These are phyloP conservation scores for Solanum gandarillasii DNA, from an alignment of 257 asterid genomes.

Conservation along the genomic window DNA sequence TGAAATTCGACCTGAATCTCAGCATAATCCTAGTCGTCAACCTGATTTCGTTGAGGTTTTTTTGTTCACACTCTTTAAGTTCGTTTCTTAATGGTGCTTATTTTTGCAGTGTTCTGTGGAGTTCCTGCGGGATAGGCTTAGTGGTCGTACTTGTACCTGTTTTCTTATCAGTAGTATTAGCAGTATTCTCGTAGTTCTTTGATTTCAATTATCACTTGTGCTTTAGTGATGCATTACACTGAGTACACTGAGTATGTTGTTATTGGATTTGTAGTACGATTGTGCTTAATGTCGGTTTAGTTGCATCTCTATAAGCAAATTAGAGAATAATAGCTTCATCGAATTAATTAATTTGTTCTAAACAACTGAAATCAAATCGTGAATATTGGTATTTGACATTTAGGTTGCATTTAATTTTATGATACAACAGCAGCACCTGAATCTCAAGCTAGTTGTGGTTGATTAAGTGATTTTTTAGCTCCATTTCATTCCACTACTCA, in stretches of 20 bases:
- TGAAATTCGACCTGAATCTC: slow-evolving; percentile 95
- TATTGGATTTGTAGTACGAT: not conserved
- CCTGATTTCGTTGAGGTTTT: slow-evolving; percentile 83
- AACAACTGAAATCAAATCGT: not conserved
- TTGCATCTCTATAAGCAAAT: not conserved
- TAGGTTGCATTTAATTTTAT: not conserved
- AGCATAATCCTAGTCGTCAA: slow-evolving; percentile 87
- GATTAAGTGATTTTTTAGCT: not conserved
- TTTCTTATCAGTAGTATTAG: not conserved
- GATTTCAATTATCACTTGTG: not conserved
- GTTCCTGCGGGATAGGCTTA: not conserved
- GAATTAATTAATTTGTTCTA: not conserved
- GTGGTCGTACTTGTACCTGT: not conserved
- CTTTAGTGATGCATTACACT: not conserved
- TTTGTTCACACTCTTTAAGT: not conserved
- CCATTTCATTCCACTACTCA: not conserved
- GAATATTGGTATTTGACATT: not conserved
- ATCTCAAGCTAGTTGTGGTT: not conserved
- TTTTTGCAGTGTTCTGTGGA: not conserved
- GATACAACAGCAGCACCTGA: not conserved
- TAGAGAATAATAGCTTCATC: not conserved
- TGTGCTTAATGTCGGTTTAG: not conserved
- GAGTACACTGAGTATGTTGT: not conserved
- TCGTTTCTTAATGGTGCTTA: not conserved
- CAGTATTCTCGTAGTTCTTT: not conserved